Evolutionary conservation across 805 yeast genomes (phyloP), one percentile per base, ranked within the genome.

Genomic region (Phaffomyces antillensis): DNA sequence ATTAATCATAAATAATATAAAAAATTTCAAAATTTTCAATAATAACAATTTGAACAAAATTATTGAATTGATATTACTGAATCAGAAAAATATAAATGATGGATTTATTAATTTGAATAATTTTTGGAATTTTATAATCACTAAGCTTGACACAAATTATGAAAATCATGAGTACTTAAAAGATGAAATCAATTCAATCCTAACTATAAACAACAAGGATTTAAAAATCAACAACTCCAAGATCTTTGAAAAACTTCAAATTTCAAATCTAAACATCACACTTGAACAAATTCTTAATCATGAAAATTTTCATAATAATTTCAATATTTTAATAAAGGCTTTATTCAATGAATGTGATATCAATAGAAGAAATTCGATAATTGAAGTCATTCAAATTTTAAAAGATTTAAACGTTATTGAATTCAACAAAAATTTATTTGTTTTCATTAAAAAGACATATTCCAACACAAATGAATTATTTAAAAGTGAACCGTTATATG

Each of bases 401-500:
- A 46, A 59, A 45, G n/a, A 32, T 36, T 32, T 46, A 39, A 50
- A 58, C 37, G 13, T 41, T 28, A 17, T 54, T 42, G 70, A 58
- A 36, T 58, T 59, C 37, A 51, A 53, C 33, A 55, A 58, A 34
- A 43, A 44, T 2, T 24, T 58, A 6, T 54, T 56, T 44, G 58
- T 52, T 30, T 60, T 40, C 51, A 56, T 55, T 46, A 63, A 52
- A 52, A 62, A 48, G 54, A 57, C 57, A 20, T 60, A 41, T 48
- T 47, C 40, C 41, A 50, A 50, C 25, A 42, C 50, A 6, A 68
- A 67, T 37, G 68, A 65, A 44, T 62, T 65, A 3, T 49, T 60
- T 23, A 63, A 68, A 43, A 50, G 64, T 38, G 69, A 62, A 35
- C 58, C 73, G 12, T 50, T 72, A 7, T 45, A 64, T n/a, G 65